Evolutionary conservation across 2,329 filamentous ascomycete genomes (phyloP), one percentile per base, ranked within the genome.

Genomic region (Colletotrichum cereale): DNA sequence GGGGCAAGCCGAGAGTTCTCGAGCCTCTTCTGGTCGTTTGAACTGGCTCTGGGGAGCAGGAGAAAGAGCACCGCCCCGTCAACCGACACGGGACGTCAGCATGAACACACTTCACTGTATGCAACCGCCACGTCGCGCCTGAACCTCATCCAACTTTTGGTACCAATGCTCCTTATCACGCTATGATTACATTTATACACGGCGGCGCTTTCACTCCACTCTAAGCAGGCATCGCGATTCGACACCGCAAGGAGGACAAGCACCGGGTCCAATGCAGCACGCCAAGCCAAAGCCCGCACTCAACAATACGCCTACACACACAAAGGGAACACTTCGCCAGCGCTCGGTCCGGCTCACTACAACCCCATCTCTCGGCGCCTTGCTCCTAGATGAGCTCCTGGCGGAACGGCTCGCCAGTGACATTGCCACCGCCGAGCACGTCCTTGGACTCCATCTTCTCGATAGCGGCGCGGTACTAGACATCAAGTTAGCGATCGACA

Each of bases 321-420:
- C 60, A 62, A 62, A 62, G 60, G 24, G 26, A 38, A 38, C 1
- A 50, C 7, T 26, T 62, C 24, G 18, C 34, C 31, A 40, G 18
- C 48, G 10, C 24, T 40, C 34, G n/a, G 18, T 56, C 36, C 34
- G 14, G 53, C 53, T 24, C n/a, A 14, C 34, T 6, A 5, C 47
- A 52, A 12, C 31, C 31, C 44, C 7, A 38, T 38, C 4, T 12
- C 38, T 38, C 16, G 18, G 55, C 31, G 26, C 5, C 14, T 38
- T 50, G 24, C 31, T 62, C 16, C 14, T 68, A 81, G 65, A 73
- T 73, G 57, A 82, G 74, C 62, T 82, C 81, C n/a, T 79, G 79
- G 2, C 71, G 72, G 58, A 77, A 58, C 3, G 62, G 38, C 48
- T 66, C 66, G 34, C 56, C 48, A 5, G 68, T 71, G 44, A 42